Percentiles rank a stretch among this genome's conserved stretches.
Conservation (phyloP, 1,139 yeast genomes). For the Geotrichum phurueaensis region DNA sequence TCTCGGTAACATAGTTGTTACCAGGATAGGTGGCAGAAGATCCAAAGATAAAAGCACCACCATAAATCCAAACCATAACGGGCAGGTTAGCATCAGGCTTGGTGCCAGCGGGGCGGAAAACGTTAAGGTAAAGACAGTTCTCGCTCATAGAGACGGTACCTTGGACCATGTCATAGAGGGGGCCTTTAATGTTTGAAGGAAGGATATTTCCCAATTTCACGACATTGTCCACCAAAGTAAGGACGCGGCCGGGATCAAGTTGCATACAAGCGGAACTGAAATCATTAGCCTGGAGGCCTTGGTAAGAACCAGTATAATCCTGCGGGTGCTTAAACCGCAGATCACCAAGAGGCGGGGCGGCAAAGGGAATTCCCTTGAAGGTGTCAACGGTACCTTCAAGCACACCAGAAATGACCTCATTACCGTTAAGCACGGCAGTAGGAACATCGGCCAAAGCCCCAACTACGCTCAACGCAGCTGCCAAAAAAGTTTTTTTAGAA, state of each 20-base stretch:
- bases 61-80: constrained; percentile 37
- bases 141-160: constrained; percentile 18
- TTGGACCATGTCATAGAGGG: not conserved
- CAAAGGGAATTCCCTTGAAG: constrained; percentile 25
- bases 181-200: not conserved
- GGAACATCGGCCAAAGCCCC: no score
- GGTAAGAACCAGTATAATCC: constrained; percentile 5
- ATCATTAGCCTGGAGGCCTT: constrained; percentile 7
- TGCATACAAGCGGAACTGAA: constrained; percentile 3
- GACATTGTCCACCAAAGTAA: not conserved
- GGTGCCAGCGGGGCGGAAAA: constrained; percentile 21
- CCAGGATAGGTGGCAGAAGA: constrained; percentile 18
- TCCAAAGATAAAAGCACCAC: constrained; percentile 35
- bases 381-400: constrained; percentile 11
- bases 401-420: constrained; percentile 12
- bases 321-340: constrained; percentile 22
- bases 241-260: constrained; percentile 1
- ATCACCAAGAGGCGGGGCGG: constrained; percentile 25
- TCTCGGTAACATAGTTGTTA: constrained; percentile 21
- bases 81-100: constrained; percentile 25
- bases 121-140: constrained; percentile 26
- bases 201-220: not conserved
- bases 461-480: no score
- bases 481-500: no score
- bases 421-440: constrained; percentile 6